Evolutionary conservation across 2,329 filamentous ascomycete species (phyloP).

Genomic region (Sarocladiaceae sp.): DNA sequence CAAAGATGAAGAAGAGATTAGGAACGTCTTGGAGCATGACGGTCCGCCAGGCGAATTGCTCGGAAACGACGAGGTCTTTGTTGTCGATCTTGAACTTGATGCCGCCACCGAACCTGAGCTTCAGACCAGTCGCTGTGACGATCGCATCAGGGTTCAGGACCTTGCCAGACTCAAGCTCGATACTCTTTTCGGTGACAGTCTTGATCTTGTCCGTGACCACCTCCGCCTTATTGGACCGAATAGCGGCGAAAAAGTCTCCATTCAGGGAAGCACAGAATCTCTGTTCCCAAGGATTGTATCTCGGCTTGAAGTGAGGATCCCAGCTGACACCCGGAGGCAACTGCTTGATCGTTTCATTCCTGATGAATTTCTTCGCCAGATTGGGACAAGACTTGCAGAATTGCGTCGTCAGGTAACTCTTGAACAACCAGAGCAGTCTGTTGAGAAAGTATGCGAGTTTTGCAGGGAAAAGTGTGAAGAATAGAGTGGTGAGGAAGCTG

Average conservation of each 20-base stretch:
- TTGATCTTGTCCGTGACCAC: conserved; percentile 44
- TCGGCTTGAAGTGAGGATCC: conserved; percentile 52
- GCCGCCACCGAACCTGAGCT: conserved; percentile 49
- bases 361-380: conserved; percentile 38
- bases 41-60: conserved; percentile 53
- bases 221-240: conserved; percentile 32
- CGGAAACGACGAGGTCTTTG: conserved; percentile 32
- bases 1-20: conserved; percentile 54
- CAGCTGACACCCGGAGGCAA: conserved; percentile 43
- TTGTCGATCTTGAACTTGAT: conserved; percentile 49
- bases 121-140: conserved; percentile 61
- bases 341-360: conserved; percentile 32
- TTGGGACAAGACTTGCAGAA: conserved; percentile 47
- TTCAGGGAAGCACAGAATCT: conserved; percentile 56
- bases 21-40: conserved; percentile 60
- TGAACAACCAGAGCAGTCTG: conserved; percentile 42
- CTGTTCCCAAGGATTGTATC: conserved; percentile 62
- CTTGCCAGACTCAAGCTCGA: conserved; percentile 39
- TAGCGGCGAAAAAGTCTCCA: conserved; percentile 40
- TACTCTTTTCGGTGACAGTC: conserved; percentile 35
- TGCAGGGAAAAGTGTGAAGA: conserved; percentile 35
- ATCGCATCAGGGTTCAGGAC: conserved; percentile 55
- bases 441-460: conserved; percentile 40
- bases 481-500: conserved; percentile 26
- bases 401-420: conserved; percentile 34